These are phyloP conservation scores for Mucor irregularis DNA, from an alignment of 371 early-diverging fungal species.

Conservation along the genomic window DNA sequence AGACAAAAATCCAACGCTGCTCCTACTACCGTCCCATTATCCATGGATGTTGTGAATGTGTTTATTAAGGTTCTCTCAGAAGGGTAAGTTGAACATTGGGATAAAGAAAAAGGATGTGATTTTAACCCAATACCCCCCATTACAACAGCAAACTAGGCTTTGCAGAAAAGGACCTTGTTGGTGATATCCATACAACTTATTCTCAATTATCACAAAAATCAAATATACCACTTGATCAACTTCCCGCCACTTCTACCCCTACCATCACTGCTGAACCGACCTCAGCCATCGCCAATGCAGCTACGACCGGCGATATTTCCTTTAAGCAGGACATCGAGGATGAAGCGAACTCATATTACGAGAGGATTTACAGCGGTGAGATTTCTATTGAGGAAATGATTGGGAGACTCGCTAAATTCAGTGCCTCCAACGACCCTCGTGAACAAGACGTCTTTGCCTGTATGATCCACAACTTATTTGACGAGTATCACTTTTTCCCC, in stretches of 20 bases:
- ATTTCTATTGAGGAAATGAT: constrained; percentile 74
- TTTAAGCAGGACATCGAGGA: constrained; percentile 62
- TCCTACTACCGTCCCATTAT: constrained; percentile 58
- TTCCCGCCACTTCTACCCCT: neutral
- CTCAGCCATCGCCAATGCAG: neutral
- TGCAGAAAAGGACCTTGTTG: constrained; percentile 18
- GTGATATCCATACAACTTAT: constrained; percentile 22
- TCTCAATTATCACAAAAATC: constrained; percentile 10
- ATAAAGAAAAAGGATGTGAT: neutral
- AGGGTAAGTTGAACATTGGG: constrained; percentile 35
- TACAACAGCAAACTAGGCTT: neutral
- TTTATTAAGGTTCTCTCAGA: constrained; percentile 71
- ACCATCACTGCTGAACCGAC: neutral
- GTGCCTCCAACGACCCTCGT: constrained; percentile 63
- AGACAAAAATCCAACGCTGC: constrained; percentile 39
- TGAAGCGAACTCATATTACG: constrained; percentile 77
- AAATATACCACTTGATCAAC: neutral
- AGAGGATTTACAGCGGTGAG: constrained; percentile 77
- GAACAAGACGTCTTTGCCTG: constrained; percentile 81
- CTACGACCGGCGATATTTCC: constrained; percentile 24
- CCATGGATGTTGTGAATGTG: constrained; percentile 67
- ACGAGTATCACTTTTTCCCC: constrained; percentile 92
- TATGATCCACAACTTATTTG: constrained; percentile 87
- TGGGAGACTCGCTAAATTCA: constrained; percentile 69
- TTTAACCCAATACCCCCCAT: neutral